These are phyloP conservation scores for Obelidium mucronatum DNA, from an alignment of 192 early-diverging fungal species.

Conservation along the genomic window DNA sequence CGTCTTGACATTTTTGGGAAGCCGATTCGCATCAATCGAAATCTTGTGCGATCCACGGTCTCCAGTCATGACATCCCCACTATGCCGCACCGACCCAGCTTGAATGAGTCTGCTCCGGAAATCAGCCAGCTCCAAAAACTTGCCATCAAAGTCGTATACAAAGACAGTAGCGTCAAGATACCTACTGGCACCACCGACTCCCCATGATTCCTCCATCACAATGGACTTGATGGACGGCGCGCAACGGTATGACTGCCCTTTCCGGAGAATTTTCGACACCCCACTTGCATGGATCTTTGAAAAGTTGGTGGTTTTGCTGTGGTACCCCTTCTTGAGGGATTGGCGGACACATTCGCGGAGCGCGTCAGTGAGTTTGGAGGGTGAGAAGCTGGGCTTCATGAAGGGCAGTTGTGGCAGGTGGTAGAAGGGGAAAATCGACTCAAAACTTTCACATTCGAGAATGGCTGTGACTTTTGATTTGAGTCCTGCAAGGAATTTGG, in stretches of 20 bases:
- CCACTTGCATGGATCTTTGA: slow-evolving; percentile 36
- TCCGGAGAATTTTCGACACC: slow-evolving; percentile 43
- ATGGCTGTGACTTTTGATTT: slow-evolving; percentile 17
- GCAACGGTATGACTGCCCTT: slow-evolving; percentile 40
- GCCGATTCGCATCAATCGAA: slow-evolving; percentile 20
- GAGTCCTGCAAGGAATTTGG: slow-evolving; percentile 25
- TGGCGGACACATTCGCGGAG: slow-evolving; percentile 26
- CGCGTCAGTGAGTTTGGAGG: slow-evolving; percentile 27
- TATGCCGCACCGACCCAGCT: slow-evolving; percentile 29
- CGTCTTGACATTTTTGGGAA: slow-evolving; percentile 25
- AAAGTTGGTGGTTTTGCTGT: slow-evolving; percentile 43
- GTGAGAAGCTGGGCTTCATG: neutral
- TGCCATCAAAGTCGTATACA: slow-evolving; percentile 34
- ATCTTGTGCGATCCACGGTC: slow-evolving; percentile 39
- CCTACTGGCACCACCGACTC: neutral
- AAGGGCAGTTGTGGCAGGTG: slow-evolving; percentile 27
- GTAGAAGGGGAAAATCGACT: slow-evolving; percentile 26
- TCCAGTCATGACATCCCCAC: slow-evolving; percentile 37
- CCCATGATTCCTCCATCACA: slow-evolving; percentile 49
- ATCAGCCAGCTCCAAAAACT: slow-evolving; percentile 9
- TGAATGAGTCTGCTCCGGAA: neutral
- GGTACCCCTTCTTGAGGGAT: slow-evolving; percentile 43
- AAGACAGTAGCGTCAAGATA: slow-evolving; percentile 42
- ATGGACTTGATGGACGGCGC: slow-evolving; percentile 36
- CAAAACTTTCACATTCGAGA: neutral